Evolutionary conservation across 1,139 yeast species (phyloP).

Genomic region (Geotrichum candidum): DNA sequence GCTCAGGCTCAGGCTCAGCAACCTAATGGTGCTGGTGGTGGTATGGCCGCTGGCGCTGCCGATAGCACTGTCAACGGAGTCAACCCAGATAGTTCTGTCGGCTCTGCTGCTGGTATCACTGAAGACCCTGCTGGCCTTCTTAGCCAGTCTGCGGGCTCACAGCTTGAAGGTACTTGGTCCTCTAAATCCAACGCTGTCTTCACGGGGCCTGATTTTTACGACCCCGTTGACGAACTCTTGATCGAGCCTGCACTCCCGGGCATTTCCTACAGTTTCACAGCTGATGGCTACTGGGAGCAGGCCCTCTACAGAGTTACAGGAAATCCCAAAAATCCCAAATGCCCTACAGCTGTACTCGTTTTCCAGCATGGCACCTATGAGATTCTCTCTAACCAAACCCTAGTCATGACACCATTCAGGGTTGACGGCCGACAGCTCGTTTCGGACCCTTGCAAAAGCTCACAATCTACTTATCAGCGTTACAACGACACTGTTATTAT

Average conservation of each 20-base stretch:
- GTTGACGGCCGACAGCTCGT: conserved; percentile 92
- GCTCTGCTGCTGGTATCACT: conserved; percentile 3
- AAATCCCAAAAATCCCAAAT: conserved; percentile 67
- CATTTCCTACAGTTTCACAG: conserved; percentile 83
- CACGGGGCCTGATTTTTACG: conserved; percentile 95
- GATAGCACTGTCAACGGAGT: conserved; percentile 1
- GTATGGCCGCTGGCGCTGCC: conserved; percentile 10
- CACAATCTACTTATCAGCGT: conserved; percentile 56
- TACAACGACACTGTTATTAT: conserved; percentile 64
- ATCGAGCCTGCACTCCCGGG: conserved; percentile 97
- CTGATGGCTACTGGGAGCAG: conserved; percentile 84
- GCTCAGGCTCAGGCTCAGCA: conserved; percentile 1
- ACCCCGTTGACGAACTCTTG: conserved; percentile 88
- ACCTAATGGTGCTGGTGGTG: background rate
- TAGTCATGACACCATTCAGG: conserved; percentile 63
- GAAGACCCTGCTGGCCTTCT: conserved; percentile 3
- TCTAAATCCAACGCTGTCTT: conserved; percentile 90
- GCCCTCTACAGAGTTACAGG: conserved; percentile 75
- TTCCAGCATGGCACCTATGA: conserved; percentile 86
- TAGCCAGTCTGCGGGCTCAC: conserved; percentile 2
- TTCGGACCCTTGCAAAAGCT: conserved; percentile 65
- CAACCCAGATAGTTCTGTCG: conserved; percentile 1
- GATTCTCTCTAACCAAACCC: conserved; percentile 56
- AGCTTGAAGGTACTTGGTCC: conserved; percentile 78
- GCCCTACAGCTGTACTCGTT: conserved; percentile 75